A percentile compares a stretch with the other conserved stretches of the same genome.
phyloP scores from a whole-genome alignment of 2,329 filamentous ascomycete species.

The Aspergillus sp. region DNA sequence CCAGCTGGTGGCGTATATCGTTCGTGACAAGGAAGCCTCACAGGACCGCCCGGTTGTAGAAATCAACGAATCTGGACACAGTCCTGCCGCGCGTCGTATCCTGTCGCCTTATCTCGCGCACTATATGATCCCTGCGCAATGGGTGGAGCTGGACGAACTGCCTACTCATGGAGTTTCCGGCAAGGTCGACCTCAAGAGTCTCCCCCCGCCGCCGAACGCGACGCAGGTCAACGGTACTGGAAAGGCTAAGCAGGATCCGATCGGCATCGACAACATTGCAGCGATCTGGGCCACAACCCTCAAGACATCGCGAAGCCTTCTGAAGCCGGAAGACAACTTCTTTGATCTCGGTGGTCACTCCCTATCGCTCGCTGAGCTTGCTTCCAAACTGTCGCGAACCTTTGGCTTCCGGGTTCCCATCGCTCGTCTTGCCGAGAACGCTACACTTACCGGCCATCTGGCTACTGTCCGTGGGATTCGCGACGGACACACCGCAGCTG shows the following conservation, averaged over 20 bases:
- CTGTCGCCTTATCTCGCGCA: constrained; percentile 69
- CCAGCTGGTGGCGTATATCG: constrained; percentile 75
- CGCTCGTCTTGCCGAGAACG: constrained; percentile 66
- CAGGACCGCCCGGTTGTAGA: constrained; percentile 61
- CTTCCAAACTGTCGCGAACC: constrained; percentile 65
- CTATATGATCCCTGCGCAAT: constrained; percentile 79
- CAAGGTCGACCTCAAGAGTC: constrained; percentile 70
- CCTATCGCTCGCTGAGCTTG: constrained; percentile 71
- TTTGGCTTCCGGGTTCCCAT: constrained; percentile 75
- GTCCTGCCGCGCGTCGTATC: constrained; percentile 64
- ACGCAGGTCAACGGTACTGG: constrained; percentile 43
- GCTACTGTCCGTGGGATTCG: constrained; percentile 68
- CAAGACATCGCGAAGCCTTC: constrained; percentile 59
- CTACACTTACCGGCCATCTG: constrained; percentile 71
- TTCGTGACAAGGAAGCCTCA: constrained; percentile 60
- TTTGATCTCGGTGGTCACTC: constrained; percentile 81
- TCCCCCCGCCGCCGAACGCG: constrained; percentile 64
- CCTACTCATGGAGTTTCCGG: constrained; percentile 78
- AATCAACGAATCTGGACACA: constrained; percentile 70
- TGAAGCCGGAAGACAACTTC: constrained; percentile 72
- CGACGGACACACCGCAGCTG: constrained; percentile 70
- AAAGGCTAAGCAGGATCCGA: constrained; percentile 59
- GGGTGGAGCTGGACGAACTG: constrained; percentile 69
- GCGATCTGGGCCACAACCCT: constrained; percentile 71
- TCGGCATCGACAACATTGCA: constrained; percentile 66